Evolutionary conservation across 805 yeast genomes (phyloP).

Genomic region (Lipomyces sp.): DNA sequence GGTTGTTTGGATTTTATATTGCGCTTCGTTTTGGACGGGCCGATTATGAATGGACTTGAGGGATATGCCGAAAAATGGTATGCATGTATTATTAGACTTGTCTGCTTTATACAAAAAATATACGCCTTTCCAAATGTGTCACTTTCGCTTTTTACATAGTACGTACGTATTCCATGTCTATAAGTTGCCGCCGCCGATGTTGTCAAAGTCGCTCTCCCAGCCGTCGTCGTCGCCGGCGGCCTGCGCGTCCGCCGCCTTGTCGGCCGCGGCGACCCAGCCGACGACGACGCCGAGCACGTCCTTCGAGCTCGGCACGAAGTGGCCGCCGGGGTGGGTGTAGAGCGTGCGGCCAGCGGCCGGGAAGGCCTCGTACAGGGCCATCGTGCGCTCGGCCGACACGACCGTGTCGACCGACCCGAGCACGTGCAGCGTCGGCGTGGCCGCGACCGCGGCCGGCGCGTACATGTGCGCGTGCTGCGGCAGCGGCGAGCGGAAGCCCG

Average conservation of each 20-base stretch:
- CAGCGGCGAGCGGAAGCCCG: constrained; percentile 49
- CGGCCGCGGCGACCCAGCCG: constrained; percentile 32
- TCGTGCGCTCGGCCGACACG: constrained; percentile 69
- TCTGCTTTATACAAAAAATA: neutral
- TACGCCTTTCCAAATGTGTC: no score
- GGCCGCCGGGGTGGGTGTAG: constrained; percentile 92
- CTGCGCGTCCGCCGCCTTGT: constrained; percentile 6
- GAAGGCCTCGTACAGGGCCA: constrained; percentile 55
- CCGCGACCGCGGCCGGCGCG: constrained; percentile 37
- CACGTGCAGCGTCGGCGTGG: constrained; percentile 60
- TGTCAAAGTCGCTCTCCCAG: constrained; percentile 41
- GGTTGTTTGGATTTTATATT: neutral
- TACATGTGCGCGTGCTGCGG: constrained; percentile 35
- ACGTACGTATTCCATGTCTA: neutral
- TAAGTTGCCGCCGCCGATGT: constrained; percentile 32
- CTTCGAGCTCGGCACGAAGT: constrained; percentile 88
- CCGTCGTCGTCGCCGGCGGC: constrained; percentile 30
- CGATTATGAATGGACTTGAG: neutral
- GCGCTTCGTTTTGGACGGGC: neutral
- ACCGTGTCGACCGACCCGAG: constrained; percentile 85
- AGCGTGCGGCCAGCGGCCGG: constrained; percentile 44
- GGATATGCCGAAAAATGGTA: neutral
- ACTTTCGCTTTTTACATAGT: no score
- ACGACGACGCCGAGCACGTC: constrained; percentile 41
- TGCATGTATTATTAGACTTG: neutral